Percentiles rank a stretch among this genome's conserved stretches.
Evolutionary conservation across 2,329 filamentous ascomycete genomes (phyloP).

Genomic region (Fusarium tuaranense): DNA sequence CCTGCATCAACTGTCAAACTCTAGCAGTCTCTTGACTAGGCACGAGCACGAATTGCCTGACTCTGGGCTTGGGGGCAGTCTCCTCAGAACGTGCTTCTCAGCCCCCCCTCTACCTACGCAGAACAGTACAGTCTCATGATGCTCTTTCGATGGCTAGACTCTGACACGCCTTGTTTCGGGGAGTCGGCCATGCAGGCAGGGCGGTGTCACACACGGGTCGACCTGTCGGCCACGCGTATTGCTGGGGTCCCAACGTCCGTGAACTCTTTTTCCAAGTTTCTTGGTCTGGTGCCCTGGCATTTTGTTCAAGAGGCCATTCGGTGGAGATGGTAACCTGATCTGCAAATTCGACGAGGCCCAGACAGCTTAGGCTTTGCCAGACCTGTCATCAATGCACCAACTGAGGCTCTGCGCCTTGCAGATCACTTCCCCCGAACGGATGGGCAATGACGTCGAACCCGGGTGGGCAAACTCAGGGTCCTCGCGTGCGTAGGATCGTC

Average conservation of each 20-base stretch:
- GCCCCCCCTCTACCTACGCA: neutral
- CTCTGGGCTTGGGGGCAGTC: neutral
- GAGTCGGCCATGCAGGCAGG: constrained; percentile 9
- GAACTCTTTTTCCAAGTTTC: constrained; percentile 20
- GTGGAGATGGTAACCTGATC: constrained; percentile 1
- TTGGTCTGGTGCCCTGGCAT: neutral
- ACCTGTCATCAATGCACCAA: constrained; percentile 10
- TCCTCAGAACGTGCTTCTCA: neutral
- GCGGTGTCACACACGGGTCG: neutral
- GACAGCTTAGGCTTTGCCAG: neutral
- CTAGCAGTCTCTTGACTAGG: neutral
- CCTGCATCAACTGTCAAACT: neutral
- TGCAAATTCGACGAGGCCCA: neutral
- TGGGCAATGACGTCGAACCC: constrained; percentile 31
- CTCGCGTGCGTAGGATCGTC: constrained; percentile 3
- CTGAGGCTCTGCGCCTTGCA: constrained; percentile 32
- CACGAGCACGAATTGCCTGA: neutral
- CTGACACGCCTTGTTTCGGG: constrained; percentile 2
- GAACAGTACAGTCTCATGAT: constrained; percentile 12
- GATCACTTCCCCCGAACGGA: constrained; percentile 27
- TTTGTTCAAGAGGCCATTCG: neutral
- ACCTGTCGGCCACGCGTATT: constrained; percentile 12
- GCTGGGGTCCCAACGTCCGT: neutral
- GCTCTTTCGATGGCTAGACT: neutral
- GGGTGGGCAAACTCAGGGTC: constrained; percentile 34